Conservation (phyloP, 2,329 filamentous ascomycete genomes). For the Passalora sequoiae region DNA sequence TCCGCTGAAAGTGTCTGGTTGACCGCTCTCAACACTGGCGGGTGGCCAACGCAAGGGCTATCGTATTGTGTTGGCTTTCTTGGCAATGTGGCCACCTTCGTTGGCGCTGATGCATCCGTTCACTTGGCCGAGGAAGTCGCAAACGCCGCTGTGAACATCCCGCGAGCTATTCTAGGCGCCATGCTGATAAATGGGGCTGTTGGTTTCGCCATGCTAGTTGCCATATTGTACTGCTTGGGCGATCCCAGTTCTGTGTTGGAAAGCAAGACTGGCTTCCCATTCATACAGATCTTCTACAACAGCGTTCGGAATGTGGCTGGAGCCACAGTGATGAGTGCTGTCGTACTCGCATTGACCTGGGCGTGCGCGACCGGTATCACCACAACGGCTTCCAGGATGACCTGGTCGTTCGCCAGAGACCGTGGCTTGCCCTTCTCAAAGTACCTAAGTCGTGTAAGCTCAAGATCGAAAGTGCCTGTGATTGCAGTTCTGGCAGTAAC, state of each 20-base stretch:
- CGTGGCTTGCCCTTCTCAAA: slow-evolving; percentile 37
- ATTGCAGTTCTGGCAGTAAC: slow-evolving; percentile 43
- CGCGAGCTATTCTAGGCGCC: slow-evolving; percentile 45
- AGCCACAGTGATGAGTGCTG: slow-evolving; percentile 45
- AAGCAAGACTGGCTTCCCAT: slow-evolving; percentile 45
- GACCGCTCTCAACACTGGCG: slow-evolving; percentile 30
- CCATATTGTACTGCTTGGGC: slow-evolving; percentile 42
- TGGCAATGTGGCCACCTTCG: slow-evolving; percentile 34
- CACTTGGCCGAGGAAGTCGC: slow-evolving; percentile 50
- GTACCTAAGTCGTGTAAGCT: slow-evolving; percentile 34
- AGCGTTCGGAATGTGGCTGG: slow-evolving; percentile 41
- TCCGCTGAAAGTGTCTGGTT: slow-evolving; percentile 29
- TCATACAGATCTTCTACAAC: slow-evolving; percentile 48
- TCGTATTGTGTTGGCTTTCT: slow-evolving; percentile 35
- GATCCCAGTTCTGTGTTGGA: slow-evolving; percentile 39
- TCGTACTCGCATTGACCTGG: slow-evolving; percentile 37
- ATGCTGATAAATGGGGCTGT: slow-evolving; percentile 46
- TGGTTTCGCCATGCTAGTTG: slow-evolving; percentile 44
- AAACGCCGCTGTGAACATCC: slow-evolving; percentile 45
- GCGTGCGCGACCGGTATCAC: slow-evolving; percentile 34
- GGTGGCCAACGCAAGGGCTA: slow-evolving; percentile 33
- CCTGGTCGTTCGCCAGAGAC: slow-evolving; percentile 41
- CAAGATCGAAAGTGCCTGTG: slow-evolving; percentile 28
- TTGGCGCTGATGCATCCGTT: slow-evolving; percentile 41
- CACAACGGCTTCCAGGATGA: slow-evolving; percentile 40